Evolutionary conservation across 176 grass and related monocot species (phyloP).

Genomic region (Pontederia crassipes): DNA sequence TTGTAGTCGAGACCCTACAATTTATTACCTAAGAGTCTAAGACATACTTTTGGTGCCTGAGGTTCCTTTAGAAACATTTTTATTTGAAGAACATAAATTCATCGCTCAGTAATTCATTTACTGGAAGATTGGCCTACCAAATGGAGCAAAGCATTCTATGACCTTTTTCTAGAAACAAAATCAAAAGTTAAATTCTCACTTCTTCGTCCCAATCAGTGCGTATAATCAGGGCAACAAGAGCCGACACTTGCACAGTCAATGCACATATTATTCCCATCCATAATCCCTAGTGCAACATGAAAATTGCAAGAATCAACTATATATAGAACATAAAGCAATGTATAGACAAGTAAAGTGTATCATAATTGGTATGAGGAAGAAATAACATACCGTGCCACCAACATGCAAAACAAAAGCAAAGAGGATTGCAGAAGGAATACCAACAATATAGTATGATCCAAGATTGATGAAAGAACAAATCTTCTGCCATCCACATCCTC

Average conservation of each 20-base stretch:
- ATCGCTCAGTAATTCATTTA: no score
- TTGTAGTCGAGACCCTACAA: no score
- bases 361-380: background rate
- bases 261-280: conserved; percentile 90
- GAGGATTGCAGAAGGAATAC: conserved; percentile 61
- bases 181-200: conserved; percentile 10
- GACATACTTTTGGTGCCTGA: no score
- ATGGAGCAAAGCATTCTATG: no score
- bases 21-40: no score
- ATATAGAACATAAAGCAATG: background rate
- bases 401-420: conserved; percentile 75
- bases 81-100: no score
- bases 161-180: no score
- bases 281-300: conserved; percentile 38
- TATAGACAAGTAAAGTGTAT: conserved; percentile 1
- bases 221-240: conserved; percentile 52
- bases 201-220: conserved; percentile 61
- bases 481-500: conserved; percentile 90
- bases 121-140: no score
- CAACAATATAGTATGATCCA: conserved; percentile 64
- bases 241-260: conserved; percentile 52
- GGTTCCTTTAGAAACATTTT: no score
- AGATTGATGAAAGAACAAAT: conserved; percentile 78
- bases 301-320: background rate
- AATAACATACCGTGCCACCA: conserved; percentile 46